Evolutionary conservation across 345 rosid genomes (phyloP).

Genomic region (Citrus trifoliata): DNA sequence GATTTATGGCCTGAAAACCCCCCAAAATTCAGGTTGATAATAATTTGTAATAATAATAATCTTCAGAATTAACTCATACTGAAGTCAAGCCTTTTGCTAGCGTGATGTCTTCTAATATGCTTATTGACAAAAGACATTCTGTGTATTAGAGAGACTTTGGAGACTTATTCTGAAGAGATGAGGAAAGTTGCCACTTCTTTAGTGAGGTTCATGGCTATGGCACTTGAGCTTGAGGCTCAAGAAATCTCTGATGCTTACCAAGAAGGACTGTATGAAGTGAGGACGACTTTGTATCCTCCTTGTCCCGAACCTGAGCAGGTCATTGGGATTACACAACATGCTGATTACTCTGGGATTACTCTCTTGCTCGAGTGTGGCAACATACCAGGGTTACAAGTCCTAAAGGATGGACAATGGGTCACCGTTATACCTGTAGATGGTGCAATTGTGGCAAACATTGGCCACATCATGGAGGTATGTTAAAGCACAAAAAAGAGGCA

Average conservation of each 20-base stretch:
- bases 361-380: constrained; percentile 15
- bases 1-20: constrained; percentile 40
- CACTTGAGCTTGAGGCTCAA: constrained; percentile 29
- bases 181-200: constrained; percentile 11
- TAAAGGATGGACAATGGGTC: constrained; percentile 30
- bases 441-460: constrained; percentile 31
- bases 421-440: constrained; percentile 30
- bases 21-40: constrained; percentile 29
- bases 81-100: too few species aligned
- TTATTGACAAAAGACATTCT: too few species aligned
- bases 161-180: constrained; percentile 27
- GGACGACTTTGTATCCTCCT: constrained; percentile 44
- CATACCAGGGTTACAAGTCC: constrained; percentile 34
- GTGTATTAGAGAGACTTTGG: constrained; percentile 24
- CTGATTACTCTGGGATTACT: constrained; percentile 36
- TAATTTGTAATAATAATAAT: neutral
- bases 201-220: constrained; percentile 25
- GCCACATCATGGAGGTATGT: constrained; percentile 36
- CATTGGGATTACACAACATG: constrained; percentile 36
- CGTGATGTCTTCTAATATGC: too few species aligned
- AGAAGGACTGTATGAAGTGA: constrained; percentile 31
- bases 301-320: constrained; percentile 36
- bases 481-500: neutral
- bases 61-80: neutral
- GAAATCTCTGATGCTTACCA: constrained; percentile 17